A percentile compares a stretch with the other conserved stretches of the same genome.
phyloP scores from a whole-genome alignment of 164 flowering plant species.

The Houttuynia cordata region DNA sequence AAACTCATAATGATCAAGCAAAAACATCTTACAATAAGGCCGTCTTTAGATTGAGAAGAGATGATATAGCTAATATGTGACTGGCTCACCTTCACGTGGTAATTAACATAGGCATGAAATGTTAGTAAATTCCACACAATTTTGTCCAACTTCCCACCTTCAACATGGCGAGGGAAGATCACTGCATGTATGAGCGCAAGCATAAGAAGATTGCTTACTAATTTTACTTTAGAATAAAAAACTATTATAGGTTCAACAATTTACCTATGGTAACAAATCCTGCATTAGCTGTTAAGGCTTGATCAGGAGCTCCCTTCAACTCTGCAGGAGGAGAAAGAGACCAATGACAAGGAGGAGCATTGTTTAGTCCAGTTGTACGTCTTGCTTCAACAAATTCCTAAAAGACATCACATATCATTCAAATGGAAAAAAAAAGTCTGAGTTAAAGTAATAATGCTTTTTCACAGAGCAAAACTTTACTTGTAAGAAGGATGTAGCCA shows the following conservation, averaged over 20 bases:
- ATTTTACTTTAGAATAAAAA: no score
- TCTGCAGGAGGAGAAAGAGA: conserved; percentile 75
- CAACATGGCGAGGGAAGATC: conserved; percentile 85
- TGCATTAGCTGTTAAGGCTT: conserved; percentile 75
- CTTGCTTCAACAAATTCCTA: conserved; percentile 97
- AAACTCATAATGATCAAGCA: background rate
- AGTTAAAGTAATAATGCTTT: background rate
- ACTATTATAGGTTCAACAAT: background rate
- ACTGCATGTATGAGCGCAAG: conserved; percentile 32
- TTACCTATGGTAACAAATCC: conserved; percentile 94
- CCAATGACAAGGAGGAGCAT: conserved; percentile 87
- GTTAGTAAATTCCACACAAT: conserved; percentile 88
- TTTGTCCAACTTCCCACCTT: conserved; percentile 74
- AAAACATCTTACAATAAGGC: background rate
- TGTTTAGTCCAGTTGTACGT: conserved; percentile 67
- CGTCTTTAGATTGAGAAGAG: background rate
- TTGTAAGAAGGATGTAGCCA: conserved; percentile 95
- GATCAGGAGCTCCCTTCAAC: conserved; percentile 47
- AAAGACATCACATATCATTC: background rate
- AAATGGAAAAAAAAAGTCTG: background rate
- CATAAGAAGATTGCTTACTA: background rate
- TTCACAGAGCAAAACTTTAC: conserved; percentile 18
- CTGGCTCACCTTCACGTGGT: conserved; percentile 79
- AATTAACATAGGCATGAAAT: conserved; percentile 92
- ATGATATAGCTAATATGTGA: no score